A percentile compares a stretch with the other conserved stretches of the same genome.
phyloP scores from a whole-genome alignment of 2,329 filamentous ascomycete genomes.

The Talaromyces sp. region DNA sequence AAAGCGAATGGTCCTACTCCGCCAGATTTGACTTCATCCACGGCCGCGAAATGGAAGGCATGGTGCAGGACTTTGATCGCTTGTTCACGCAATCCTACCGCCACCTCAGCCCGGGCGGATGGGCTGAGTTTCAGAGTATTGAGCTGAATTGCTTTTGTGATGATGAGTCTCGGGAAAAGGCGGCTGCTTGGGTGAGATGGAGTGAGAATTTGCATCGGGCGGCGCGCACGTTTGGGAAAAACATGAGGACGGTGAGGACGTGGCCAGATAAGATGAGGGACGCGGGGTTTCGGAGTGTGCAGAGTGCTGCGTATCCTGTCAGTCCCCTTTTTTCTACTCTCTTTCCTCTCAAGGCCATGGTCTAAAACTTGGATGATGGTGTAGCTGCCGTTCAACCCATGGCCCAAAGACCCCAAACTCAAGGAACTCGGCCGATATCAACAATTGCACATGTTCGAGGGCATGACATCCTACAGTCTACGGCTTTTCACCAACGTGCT shows the following conservation, averaged over 20 bases:
- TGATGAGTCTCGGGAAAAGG: constrained; percentile 20
- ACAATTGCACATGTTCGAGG: constrained; percentile 23
- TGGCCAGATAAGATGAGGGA: constrained; percentile 24
- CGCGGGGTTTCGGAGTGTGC: constrained; percentile 29
- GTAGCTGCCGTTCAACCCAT: constrained; percentile 24
- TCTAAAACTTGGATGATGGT: background rate
- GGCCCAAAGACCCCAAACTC: constrained; percentile 44
- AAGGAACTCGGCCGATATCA: constrained; percentile 47
- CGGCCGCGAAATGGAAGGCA: constrained; percentile 24
- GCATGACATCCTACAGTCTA: constrained; percentile 26
- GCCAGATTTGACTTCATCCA: constrained; percentile 27
- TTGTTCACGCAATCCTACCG: constrained; percentile 22
- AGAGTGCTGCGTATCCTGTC: constrained; percentile 25
- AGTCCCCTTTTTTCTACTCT: background rate
- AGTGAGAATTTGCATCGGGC: constrained; percentile 22
- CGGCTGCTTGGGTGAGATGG: constrained; percentile 20
- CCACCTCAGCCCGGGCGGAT: constrained; percentile 25
- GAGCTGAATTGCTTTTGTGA: constrained; percentile 21
- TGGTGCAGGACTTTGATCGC: constrained; percentile 24
- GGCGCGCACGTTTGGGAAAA: constrained; percentile 25
- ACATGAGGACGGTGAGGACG: constrained; percentile 21
- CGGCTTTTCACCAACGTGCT: constrained; percentile 30
- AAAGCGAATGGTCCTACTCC: constrained; percentile 25
- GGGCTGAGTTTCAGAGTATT: constrained; percentile 22
- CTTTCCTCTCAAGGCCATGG: background rate